Evolutionary conservation across 257 asterid genomes (phyloP).

Genomic region (Gardenia jasminoides): DNA sequence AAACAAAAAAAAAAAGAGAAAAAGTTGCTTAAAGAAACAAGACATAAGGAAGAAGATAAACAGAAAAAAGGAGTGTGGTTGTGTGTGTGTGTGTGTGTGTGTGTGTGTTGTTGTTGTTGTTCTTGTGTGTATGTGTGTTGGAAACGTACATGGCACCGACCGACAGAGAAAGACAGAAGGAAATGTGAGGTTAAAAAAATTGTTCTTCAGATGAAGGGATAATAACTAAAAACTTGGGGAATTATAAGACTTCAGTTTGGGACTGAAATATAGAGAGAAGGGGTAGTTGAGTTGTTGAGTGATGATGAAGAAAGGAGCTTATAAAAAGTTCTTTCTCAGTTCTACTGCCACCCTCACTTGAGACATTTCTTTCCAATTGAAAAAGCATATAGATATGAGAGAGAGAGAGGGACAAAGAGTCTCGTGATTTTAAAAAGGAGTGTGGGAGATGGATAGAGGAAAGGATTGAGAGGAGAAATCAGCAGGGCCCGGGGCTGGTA

Average conservation of each 20-base stretch:
- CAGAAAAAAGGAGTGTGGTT: constrained; percentile 10
- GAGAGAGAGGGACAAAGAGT: constrained; percentile 28
- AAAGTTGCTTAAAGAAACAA: neutral
- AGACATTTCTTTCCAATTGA: constrained; percentile 56
- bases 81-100: constrained; percentile 42
- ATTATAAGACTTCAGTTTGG: constrained; percentile 62
- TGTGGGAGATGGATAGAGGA: constrained; percentile 4
- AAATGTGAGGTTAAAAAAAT: constrained; percentile 9
- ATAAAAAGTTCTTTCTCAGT: constrained; percentile 60
- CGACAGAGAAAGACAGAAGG: constrained; percentile 64
- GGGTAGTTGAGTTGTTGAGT: constrained; percentile 17
- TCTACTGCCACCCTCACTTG: constrained; percentile 61
- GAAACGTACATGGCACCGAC: constrained; percentile 67
- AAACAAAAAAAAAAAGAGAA: neutral
- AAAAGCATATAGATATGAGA: constrained; percentile 26
- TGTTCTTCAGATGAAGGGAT: constrained; percentile 23
- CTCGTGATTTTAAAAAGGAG: constrained; percentile 83
- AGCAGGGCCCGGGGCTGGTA: neutral
- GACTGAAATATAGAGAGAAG: constrained; percentile 44
- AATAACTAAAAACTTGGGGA: constrained; percentile 41
- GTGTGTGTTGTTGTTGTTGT: constrained; percentile 20
- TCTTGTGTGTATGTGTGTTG: constrained; percentile 31
- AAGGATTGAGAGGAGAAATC: too few relatives aligned
- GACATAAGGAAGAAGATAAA: constrained; percentile 16
- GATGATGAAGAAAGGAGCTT: constrained; percentile 62